Conservation (phyloP, 495 filamentous ascomycete genomes). For the Lasiosphaeris hirsuta region DNA sequence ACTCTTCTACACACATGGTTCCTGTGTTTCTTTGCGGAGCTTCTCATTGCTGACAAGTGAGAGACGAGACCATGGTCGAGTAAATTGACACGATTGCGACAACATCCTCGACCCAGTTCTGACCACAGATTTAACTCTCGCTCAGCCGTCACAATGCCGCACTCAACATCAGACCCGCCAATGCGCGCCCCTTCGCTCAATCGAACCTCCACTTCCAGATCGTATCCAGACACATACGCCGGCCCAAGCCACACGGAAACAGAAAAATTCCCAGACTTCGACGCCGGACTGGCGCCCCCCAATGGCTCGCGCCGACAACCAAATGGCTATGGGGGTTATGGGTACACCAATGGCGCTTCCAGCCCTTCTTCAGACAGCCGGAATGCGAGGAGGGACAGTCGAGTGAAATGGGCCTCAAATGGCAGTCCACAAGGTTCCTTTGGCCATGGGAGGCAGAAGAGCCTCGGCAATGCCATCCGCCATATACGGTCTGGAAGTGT, state of each 20-base stretch:
- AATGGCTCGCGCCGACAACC: slow-evolving; percentile 28
- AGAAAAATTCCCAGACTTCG: slow-evolving; percentile 55
- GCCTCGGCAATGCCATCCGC: slow-evolving; percentile 78
- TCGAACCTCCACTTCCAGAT: slow-evolving; percentile 27
- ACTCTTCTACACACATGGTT: no score
- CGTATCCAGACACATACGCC: slow-evolving; percentile 31
- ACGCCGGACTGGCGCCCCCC: slow-evolving; percentile 33
- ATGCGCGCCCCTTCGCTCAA: slow-evolving; percentile 31
- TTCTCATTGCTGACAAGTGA: neutral
- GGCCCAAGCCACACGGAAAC: slow-evolving; percentile 34
- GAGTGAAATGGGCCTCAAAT: slow-evolving; percentile 44
- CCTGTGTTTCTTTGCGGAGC: no score
- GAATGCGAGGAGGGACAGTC: slow-evolving; percentile 51
- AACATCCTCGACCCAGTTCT: neutral
- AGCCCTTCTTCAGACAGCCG: slow-evolving; percentile 36
- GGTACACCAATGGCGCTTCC: slow-evolving; percentile 32
- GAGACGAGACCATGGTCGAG: slow-evolving; percentile 7
- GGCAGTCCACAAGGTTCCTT: slow-evolving; percentile 29
- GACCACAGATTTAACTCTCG: slow-evolving; percentile 1
- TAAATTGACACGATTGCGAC: neutral
- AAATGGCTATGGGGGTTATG: slow-evolving; percentile 33
- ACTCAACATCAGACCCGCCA: slow-evolving; percentile 28
- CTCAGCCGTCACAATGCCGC: slow-evolving; percentile 23
- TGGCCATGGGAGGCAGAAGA: slow-evolving; percentile 70
- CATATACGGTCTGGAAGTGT: slow-evolving; percentile 79